A percentile compares a stretch with the other conserved stretches of the same genome.
phyloP scores from a whole-genome alignment of 1,284 basidiomycete species.

The Cronartium quercuum region DNA sequence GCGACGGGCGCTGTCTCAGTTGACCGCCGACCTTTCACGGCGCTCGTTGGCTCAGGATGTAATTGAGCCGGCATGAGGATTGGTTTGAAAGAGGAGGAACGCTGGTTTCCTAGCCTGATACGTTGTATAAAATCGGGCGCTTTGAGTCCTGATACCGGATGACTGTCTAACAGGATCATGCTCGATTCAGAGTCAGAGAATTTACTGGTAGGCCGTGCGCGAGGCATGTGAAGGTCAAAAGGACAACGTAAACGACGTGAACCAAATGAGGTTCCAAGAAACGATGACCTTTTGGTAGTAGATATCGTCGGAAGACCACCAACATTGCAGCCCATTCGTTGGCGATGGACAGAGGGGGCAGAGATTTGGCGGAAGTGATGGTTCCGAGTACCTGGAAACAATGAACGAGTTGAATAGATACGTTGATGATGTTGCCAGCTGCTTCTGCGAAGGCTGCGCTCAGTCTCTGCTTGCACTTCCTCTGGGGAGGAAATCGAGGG shows the following conservation, averaged over 20 bases:
- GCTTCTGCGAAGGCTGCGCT: not conserved
- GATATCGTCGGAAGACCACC: not conserved
- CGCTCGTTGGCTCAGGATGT: not conserved
- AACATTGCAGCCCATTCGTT: not conserved
- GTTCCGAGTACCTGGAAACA: not conserved
- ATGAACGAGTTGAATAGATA: not conserved
- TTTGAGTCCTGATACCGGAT: not conserved
- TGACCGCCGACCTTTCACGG: not conserved
- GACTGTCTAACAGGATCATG: not conserved
- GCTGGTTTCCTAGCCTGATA: not conserved
- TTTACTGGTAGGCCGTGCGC: not conserved
- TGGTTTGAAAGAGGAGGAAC: not conserved
- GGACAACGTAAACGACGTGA: not conserved
- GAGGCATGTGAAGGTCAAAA: not conserved
- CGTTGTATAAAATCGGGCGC: not conserved
- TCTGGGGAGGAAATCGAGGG: not conserved
- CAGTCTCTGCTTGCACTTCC: not conserved
- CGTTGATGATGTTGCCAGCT: not conserved
- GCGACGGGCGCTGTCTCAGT: not conserved
- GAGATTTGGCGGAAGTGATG: not conserved
- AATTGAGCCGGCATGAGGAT: no score
- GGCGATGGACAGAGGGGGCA: not conserved
- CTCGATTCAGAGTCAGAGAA: not conserved
- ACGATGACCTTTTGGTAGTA: not conserved
- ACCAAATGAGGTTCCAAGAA: no score